These are phyloP conservation scores for Vigna radiata DNA, from an alignment of 306 rosid species.

Conservation along the genomic window DNA sequence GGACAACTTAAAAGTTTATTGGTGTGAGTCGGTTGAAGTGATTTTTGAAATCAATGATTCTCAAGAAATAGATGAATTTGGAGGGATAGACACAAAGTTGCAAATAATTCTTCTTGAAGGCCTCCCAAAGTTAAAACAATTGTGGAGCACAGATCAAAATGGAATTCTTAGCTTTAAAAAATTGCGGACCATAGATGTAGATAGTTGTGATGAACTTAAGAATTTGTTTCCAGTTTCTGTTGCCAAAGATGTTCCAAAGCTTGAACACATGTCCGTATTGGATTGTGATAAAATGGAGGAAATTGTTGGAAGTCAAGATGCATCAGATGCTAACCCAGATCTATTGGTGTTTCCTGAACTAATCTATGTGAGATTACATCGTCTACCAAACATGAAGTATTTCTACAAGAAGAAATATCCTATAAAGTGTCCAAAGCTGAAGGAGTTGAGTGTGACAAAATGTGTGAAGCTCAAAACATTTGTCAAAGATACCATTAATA, in stretches of 20 bases:
- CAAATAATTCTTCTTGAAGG: neutral
- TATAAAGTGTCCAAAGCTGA: slow-evolving; percentile 18
- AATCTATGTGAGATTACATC: neutral
- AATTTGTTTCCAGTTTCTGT: slow-evolving; percentile 36
- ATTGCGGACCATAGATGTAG: neutral
- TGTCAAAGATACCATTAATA: neutral
- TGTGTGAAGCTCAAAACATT: slow-evolving; percentile 9
- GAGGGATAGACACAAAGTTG: neutral
- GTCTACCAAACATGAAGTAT: neutral
- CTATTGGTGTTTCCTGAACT: neutral
- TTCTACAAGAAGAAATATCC: neutral
- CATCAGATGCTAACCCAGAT: too few relatives aligned
- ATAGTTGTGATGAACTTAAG: neutral
- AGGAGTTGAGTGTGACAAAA: rapidly evolving
- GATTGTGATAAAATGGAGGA: neutral
- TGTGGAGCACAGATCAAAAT: neutral
- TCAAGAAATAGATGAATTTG: neutral
- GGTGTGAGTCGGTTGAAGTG: too few relatives aligned
- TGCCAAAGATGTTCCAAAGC: slow-evolving; percentile 7
- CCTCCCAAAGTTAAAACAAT: slow-evolving; percentile 8
- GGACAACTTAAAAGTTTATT: neutral
- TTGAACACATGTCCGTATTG: neutral
- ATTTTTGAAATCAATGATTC: neutral
- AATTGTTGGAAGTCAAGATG: slow-evolving; percentile 2
- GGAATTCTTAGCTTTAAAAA: slow-evolving; percentile 20